A percentile compares a stretch with the other conserved stretches of the same genome.
Evolutionary conservation across 2,329 filamentous ascomycete species (phyloP).

Genomic region (Penicillium expansum): DNA sequence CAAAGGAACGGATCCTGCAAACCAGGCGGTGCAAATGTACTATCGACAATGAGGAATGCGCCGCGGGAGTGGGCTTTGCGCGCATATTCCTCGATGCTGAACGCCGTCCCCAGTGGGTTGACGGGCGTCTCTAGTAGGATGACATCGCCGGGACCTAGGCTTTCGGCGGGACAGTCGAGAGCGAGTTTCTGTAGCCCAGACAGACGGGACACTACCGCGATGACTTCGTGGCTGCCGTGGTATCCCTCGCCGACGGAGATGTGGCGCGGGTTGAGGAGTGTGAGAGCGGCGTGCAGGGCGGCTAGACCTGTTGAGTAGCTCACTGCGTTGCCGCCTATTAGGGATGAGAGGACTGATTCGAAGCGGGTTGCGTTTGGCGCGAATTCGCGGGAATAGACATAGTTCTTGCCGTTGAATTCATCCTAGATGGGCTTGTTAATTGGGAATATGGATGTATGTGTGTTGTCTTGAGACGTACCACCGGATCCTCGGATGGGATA

Average conservation of each 20-base stretch:
- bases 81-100: constrained; percentile 66
- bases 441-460: too few species aligned
- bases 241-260: constrained; percentile 83
- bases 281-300: constrained; percentile 81
- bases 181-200: constrained; percentile 69
- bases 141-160: constrained; percentile 65
- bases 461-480: constrained; percentile 47
- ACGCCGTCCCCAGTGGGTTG: constrained; percentile 81
- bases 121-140: constrained; percentile 88
- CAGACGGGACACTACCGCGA: constrained; percentile 69
- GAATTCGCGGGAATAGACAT: constrained; percentile 80
- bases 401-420: constrained; percentile 41
- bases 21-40: constrained; percentile 89
- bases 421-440: constrained; percentile 9
- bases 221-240: constrained; percentile 90
- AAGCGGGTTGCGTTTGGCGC: constrained; percentile 81
- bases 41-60: constrained; percentile 75
- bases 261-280: constrained; percentile 74
- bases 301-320: constrained; percentile 82
- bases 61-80: constrained; percentile 61
- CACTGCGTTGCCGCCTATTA: constrained; percentile 63
- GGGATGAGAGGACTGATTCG: constrained; percentile 74
- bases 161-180: constrained; percentile 64
- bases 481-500: constrained; percentile 48
- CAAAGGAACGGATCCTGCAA: constrained; percentile 76